Conservation (phyloP, 2,329 filamentous ascomycete species). For the Amauroascus verrucosus region DNA sequence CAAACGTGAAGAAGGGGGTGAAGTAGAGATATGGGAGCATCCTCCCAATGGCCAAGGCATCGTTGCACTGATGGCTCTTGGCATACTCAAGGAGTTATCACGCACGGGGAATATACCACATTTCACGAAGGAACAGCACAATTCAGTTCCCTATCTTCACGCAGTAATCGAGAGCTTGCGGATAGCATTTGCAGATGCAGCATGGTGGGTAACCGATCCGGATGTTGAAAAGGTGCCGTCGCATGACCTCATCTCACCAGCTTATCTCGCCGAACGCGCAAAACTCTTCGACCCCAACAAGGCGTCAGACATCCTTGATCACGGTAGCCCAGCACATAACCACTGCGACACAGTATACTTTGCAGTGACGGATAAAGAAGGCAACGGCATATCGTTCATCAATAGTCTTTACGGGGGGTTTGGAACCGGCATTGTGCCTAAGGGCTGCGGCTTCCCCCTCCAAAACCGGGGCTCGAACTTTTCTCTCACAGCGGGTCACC, state of each 20-base stretch:
- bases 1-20: slow-evolving; percentile 37
- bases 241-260: slow-evolving; percentile 56
- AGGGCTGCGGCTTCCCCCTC: slow-evolving; percentile 79
- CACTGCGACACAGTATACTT: slow-evolving; percentile 95
- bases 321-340: slow-evolving; percentile 74
- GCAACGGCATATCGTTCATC: slow-evolving; percentile 92
- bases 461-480: slow-evolving; percentile 93
- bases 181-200: slow-evolving; percentile 79
- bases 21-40: slow-evolving; percentile 85
- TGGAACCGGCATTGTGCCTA: slow-evolving; percentile 75
- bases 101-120: slow-evolving; percentile 60
- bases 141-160: slow-evolving; percentile 71
- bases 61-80: slow-evolving; percentile 85
- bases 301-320: slow-evolving; percentile 46
- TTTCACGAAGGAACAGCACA: slow-evolving; percentile 64
- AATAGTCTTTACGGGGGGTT: slow-evolving; percentile 87
- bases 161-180: slow-evolving; percentile 78
- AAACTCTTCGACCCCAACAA: slow-evolving; percentile 50
- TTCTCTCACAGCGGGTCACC: slow-evolving; percentile 56
- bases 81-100: slow-evolving; percentile 81
- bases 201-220: slow-evolving; percentile 85
- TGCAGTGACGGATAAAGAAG: slow-evolving; percentile 64
- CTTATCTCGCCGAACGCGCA: slow-evolving; percentile 62
- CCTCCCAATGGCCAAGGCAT: slow-evolving; percentile 95
- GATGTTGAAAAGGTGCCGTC: slow-evolving; percentile 60